Evolutionary conservation across 1,284 basidiomycete species (phyloP).

Genomic region (Apiotrichum laibachii): DNA sequence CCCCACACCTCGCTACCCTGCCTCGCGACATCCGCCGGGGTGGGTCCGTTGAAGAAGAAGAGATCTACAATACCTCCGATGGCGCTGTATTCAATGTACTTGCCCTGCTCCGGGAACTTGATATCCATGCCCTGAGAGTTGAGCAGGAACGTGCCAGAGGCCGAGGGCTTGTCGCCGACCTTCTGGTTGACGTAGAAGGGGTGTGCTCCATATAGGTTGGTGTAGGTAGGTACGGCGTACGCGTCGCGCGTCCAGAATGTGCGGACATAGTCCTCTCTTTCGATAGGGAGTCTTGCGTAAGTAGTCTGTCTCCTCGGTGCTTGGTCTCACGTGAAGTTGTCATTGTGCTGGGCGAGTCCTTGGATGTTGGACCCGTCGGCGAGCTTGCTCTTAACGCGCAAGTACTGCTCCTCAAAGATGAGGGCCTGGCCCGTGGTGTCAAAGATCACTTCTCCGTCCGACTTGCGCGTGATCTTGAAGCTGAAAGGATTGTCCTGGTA

Average conservation of each 20-base stretch:
- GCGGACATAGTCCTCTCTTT: conserved; percentile 46
- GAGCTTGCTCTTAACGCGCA: conserved; percentile 56
- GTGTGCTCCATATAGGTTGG: conserved; percentile 37
- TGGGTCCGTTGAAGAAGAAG: conserved; percentile 26
- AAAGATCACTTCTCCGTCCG: conserved; percentile 61
- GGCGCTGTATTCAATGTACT: conserved; percentile 28
- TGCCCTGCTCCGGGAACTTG: conserved; percentile 24
- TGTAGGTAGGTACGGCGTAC: conserved; percentile 17
- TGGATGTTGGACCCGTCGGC: conserved; percentile 64
- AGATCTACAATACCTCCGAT: conserved; percentile 38
- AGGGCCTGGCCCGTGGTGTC: conserved; percentile 64
- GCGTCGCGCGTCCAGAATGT: conserved; percentile 36
- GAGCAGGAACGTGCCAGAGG: conserved; percentile 52
- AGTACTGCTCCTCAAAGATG: conserved; percentile 77
- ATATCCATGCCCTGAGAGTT: conserved; percentile 42
- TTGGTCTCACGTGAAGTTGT: conserved; percentile 16
- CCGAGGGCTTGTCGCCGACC: conserved; percentile 13
- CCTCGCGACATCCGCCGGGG: conserved; percentile 17
- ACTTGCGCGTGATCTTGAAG: conserved; percentile 68
- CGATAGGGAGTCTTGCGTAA: conserved; percentile 62
- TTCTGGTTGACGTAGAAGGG: conserved; percentile 29
- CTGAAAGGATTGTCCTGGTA: conserved; percentile 65
- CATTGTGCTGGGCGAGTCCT: conserved; percentile 63
- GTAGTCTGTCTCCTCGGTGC: conserved; percentile 56
- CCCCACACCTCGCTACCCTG: conserved; percentile 29